phyloP scores from a whole-genome alignment of 768 basidiomycete species.

The Galerina sulciceps region DNA sequence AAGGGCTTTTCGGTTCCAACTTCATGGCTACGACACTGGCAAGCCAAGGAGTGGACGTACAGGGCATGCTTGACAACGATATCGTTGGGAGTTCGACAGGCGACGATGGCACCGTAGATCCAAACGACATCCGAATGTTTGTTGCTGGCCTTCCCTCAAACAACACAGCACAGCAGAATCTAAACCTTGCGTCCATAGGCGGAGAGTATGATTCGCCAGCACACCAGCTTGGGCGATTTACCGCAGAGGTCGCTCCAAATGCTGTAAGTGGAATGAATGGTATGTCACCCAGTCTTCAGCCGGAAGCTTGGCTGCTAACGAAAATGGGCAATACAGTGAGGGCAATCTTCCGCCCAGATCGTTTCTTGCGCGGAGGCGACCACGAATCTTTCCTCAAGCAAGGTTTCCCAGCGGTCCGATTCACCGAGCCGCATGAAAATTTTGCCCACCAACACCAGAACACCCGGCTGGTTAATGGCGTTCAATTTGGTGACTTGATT shows the following conservation, averaged over 20 bases:
- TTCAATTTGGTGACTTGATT: constrained; percentile 59
- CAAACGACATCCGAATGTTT: constrained; percentile 56
- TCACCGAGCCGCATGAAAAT: constrained; percentile 61
- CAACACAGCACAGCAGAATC: constrained; percentile 40
- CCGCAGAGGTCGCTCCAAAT: constrained; percentile 55
- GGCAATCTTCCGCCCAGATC: constrained; percentile 53
- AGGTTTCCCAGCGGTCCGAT: constrained; percentile 58
- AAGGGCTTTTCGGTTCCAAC: constrained; percentile 51
- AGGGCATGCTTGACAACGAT: constrained; percentile 63
- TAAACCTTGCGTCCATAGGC: constrained; percentile 42
- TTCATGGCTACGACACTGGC: constrained; percentile 50
- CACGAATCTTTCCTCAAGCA: constrained; percentile 52
- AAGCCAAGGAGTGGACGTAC: constrained; percentile 49
- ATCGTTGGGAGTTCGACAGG: constrained; percentile 57
- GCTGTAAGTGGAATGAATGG: constrained; percentile 53
- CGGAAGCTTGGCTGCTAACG: neutral
- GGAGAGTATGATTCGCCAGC: constrained; percentile 60
- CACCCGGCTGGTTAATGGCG: constrained; percentile 49
- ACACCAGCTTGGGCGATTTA: constrained; percentile 54
- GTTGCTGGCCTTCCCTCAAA: constrained; percentile 52
- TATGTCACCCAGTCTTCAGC: constrained; percentile 25
- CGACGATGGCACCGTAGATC: constrained; percentile 49
- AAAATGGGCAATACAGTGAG: constrained; percentile 38
- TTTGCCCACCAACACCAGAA: constrained; percentile 65
- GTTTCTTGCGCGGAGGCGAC: constrained; percentile 61